phyloP scores from a whole-genome alignment of 2,329 filamentous ascomycete genomes.

The Dactylellina cionopaga region DNA sequence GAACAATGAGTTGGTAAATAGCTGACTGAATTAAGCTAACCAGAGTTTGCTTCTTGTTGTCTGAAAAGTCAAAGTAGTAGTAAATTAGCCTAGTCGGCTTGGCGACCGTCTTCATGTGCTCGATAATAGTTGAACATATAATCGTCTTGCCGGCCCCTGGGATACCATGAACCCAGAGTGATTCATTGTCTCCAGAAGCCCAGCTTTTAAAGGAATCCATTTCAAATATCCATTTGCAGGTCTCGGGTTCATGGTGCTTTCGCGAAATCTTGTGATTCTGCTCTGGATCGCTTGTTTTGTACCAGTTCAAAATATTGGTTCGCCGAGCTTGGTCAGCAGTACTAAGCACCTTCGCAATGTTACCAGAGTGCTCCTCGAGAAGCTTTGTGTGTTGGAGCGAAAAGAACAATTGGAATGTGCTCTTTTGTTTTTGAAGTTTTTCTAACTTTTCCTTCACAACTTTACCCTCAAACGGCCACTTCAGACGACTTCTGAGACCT shows the following conservation, averaged over 20 bases:
- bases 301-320: slow-evolving; percentile 27
- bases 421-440: slow-evolving; percentile 19
- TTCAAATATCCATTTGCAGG: slow-evolving; percentile 24
- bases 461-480: slow-evolving; percentile 32
- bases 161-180: slow-evolving; percentile 38
- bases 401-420: slow-evolving; percentile 29
- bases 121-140: slow-evolving; percentile 40
- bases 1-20: slow-evolving; percentile 20
- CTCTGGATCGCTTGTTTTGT: slow-evolving; percentile 48
- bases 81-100: background rate
- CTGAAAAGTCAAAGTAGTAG: slow-evolving; percentile 43
- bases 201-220: slow-evolving; percentile 21
- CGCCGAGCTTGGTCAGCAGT: slow-evolving; percentile 3
- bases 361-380: background rate
- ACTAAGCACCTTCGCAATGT: slow-evolving; percentile 1
- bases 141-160: slow-evolving; percentile 43
- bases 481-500: background rate
- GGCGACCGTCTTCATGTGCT: background rate
- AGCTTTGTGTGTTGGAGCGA: slow-evolving; percentile 11
- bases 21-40: slow-evolving; percentile 21
- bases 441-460: slow-evolving; percentile 21
- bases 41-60: slow-evolving; percentile 21
- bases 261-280: slow-evolving; percentile 35
- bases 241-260: slow-evolving; percentile 1
- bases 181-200: background rate